A percentile compares a stretch with the other conserved stretches of the same genome.
Conservation (phyloP, 768 basidiomycete species). For the Collybiopsis luxurians region DNA sequence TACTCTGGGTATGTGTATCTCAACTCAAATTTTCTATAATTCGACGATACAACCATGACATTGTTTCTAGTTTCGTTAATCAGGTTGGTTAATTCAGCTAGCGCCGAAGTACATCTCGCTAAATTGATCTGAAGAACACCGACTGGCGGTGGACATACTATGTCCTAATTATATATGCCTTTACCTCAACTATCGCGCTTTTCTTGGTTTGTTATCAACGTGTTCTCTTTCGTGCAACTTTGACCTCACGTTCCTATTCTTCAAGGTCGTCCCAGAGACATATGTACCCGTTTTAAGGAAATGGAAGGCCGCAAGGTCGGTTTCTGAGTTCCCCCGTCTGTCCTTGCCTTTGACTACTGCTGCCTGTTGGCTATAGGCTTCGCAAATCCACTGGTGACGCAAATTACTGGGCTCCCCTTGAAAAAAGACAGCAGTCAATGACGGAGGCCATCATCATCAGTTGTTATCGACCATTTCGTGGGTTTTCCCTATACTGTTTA, state of each 20-base stretch:
- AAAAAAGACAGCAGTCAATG: constrained; percentile 45
- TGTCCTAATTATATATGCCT: constrained; percentile 67
- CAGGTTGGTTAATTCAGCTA: constrained; percentile 35
- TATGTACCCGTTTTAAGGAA: constrained; percentile 60
- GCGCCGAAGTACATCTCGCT: neutral
- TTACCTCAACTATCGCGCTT: constrained; percentile 48
- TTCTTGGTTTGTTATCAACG: constrained; percentile 37
- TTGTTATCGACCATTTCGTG: constrained; percentile 72
- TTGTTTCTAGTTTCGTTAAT: constrained; percentile 59
- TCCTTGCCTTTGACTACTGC: no score
- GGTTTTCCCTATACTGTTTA: constrained; percentile 16
- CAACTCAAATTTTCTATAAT: no score
- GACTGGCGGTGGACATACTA: constrained; percentile 81
- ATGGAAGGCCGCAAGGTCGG: constrained; percentile 54
- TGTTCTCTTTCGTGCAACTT: neutral
- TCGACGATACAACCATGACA: neutral
- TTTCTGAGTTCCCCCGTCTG: neutral
- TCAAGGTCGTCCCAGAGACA: constrained; percentile 69
- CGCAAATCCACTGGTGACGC: constrained; percentile 54
- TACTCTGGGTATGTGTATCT: constrained; percentile 51
- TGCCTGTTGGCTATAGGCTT: constrained; percentile 45
- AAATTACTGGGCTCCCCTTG: constrained; percentile 58
- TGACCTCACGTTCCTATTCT: neutral
- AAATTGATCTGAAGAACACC: constrained; percentile 36
- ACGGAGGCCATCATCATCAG: constrained; percentile 48